Conservation (phyloP, 1,139 yeast species). For the Pichia sorboxylosa region DNA sequence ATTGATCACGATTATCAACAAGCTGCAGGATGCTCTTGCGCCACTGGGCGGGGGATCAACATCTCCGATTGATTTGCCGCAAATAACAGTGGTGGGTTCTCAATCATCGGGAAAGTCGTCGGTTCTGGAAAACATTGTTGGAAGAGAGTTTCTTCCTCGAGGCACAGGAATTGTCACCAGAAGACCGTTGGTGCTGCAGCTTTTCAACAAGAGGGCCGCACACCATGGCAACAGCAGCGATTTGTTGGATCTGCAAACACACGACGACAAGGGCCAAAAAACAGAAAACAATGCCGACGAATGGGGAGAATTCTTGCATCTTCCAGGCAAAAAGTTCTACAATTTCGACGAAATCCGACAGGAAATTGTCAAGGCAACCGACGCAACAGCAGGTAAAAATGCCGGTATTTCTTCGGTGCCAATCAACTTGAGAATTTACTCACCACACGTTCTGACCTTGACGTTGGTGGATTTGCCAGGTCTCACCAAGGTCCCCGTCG, state of each 20-base stretch:
- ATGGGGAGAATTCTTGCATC: conserved; percentile 96
- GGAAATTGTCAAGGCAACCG: conserved; percentile 90
- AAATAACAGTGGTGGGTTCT: conserved; percentile 92
- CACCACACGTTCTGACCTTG: conserved; percentile 90
- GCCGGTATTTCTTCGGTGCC: conserved; percentile 89
- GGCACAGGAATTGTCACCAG: conserved; percentile 93
- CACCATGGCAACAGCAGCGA: conserved; percentile 22
- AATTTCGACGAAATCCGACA: conserved; percentile 85
- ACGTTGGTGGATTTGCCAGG: conserved; percentile 98
- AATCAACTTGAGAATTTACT: conserved; percentile 84
- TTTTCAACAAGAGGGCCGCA: conserved; percentile 49
- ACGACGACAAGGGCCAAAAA: conserved; percentile 34
- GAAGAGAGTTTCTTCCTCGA: conserved; percentile 85
- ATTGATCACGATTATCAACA: conserved; percentile 82
- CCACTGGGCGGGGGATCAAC: conserved; percentile 82
- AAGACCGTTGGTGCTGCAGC: conserved; percentile 70
- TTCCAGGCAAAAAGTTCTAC: conserved; percentile 79
- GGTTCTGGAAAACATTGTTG: conserved; percentile 84
- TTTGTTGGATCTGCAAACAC: conserved; percentile 26
- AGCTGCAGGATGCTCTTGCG: conserved; percentile 86
- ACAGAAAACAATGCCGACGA: conserved; percentile 78
- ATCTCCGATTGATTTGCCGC: conserved; percentile 86
- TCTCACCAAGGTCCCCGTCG: conserved; percentile 97
- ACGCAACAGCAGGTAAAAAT: conserved; percentile 84
- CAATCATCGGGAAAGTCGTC: conserved; percentile 92